Base-by-base conservation (phyloP, 2,329 filamentous ascomycete genomes). In the Neonectria sp. region DNA sequence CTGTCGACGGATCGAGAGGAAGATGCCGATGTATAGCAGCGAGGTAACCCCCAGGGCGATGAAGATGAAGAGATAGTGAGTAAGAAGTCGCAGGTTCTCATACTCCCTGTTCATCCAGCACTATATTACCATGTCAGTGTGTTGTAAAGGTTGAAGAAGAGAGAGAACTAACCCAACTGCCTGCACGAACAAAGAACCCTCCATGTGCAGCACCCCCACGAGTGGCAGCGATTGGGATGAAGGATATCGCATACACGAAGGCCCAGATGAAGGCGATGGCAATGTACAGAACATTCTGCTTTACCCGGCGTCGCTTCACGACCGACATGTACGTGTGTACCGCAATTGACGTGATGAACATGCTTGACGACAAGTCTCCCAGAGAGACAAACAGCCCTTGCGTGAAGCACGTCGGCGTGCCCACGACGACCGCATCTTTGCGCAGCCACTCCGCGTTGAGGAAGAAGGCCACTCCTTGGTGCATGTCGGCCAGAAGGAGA, bases 311-410 rank as follows among this genome's bases (percentile, higher is more conserved):
- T 11, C 86, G 83, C 43, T 83, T 83, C 2, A 92, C 87, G 2
- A 93, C 86, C 0, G 86, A 87, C 7, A 89, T 82, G 71, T 91
- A 93, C 0, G 91, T 93, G 75, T 93, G 91, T 0, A 90, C 67
- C 6, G 90, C 91, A 71, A 93, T 92, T 1, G 84, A 82, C 3
- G 89, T 86, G 70, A 92, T 91, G 77, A 92, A 93, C 60, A 91
- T 86, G 68, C 90, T 91, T 27, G 88, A 90, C 0, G 90, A 85
- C 60, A 93, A 75, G 74, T 92, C 90, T 33, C 91, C 92, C 0
- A 87, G 88, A 5, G 90, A 91, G 3, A 93, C 82, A 55, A 93
- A 89, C 79, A 91, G 90, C n/a, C 90, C 91, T 77, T 94, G 91
- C 0, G 86, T 86, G 73, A 82, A 87, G 79, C 91, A 93, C 6